Conservation (phyloP, 352 stramenopile genomes). For the Blastocystis sp. region DNA sequence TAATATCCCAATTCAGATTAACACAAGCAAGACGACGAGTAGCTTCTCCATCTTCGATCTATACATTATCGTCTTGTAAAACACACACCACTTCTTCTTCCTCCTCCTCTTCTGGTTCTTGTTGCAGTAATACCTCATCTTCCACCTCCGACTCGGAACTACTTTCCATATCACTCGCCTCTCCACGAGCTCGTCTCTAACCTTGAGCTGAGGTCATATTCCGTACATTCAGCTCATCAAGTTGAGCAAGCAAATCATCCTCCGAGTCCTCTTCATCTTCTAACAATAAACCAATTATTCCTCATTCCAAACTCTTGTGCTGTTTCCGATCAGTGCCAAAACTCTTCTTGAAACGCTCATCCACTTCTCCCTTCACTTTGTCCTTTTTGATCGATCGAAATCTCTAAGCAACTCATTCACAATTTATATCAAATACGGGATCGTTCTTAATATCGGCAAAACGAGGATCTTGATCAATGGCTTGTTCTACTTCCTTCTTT, state of each 20-base stretch:
- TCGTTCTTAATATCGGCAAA: constrained; percentile 6
- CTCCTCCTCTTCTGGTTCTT: neutral
- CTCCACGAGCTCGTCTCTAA: constrained; percentile 14
- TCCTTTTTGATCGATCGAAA: constrained; percentile 20
- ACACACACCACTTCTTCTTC: constrained; percentile 34
- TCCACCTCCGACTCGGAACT: constrained; percentile 25
- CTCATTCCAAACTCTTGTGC: neutral
- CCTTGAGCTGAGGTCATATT: neutral
- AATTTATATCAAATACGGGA: neutral
- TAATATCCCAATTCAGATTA: constrained; percentile 61
- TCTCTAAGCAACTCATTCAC: neutral
- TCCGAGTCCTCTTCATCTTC: constrained; percentile 15
- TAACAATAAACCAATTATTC: neutral
- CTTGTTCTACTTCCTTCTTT: constrained; percentile 9
- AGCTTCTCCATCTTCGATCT: constrained; percentile 61
- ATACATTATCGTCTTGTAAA: neutral
- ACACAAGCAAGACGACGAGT: constrained; percentile 55
- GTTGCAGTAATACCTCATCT: neutral
- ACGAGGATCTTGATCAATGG: constrained; percentile 44
- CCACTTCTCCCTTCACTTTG: neutral
- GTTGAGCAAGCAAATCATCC: neutral
- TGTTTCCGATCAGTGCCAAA: neutral
- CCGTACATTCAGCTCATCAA: neutral
- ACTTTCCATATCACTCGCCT: neutral
- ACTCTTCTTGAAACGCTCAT: constrained; percentile 54